These are phyloP conservation scores for Hysterium pulicare DNA, from an alignment of 2,329 filamentous ascomycete genomes.

Conservation along the genomic window DNA sequence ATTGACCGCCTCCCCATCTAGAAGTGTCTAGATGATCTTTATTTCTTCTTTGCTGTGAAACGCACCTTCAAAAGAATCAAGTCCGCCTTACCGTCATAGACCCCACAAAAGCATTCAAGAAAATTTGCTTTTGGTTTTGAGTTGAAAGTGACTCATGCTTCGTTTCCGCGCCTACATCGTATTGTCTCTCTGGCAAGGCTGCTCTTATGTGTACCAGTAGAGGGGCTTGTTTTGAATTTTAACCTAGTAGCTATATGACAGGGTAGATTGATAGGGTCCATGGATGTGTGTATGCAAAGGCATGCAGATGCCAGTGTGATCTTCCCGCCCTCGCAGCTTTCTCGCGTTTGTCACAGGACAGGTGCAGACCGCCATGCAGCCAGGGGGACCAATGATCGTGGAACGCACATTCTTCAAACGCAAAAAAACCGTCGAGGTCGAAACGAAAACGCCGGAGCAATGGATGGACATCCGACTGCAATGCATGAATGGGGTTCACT, in stretches of 20 bases:
- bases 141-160: too few relatives aligned
- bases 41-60: not conserved
- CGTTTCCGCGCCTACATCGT: too few relatives aligned
- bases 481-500: not conserved
- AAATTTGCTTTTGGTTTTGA: too few relatives aligned
- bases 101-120: too few relatives aligned
- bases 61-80: not conserved
- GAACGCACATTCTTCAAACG: not conserved
- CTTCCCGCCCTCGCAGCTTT: constrained; percentile 11
- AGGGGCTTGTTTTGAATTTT: constrained; percentile 1
- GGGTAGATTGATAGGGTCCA: too few relatives aligned
- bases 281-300: not conserved
- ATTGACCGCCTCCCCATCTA: too few relatives aligned
- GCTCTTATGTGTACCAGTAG: not conserved
- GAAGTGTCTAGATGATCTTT: not conserved
- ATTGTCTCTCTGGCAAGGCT: not conserved
- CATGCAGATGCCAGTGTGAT: constrained; percentile 6
- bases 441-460: not conserved
- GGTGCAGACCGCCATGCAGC: not conserved
- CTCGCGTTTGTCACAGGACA: not conserved
- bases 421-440: not conserved
- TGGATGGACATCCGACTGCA: not conserved
- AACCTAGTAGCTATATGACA: constrained; percentile 2
- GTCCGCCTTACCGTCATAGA: too few relatives aligned
- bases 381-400: not conserved